These are phyloP conservation scores for Henningerozyma blattae DNA, from an alignment of 805 yeast genomes.

Conservation along the genomic window DNA sequence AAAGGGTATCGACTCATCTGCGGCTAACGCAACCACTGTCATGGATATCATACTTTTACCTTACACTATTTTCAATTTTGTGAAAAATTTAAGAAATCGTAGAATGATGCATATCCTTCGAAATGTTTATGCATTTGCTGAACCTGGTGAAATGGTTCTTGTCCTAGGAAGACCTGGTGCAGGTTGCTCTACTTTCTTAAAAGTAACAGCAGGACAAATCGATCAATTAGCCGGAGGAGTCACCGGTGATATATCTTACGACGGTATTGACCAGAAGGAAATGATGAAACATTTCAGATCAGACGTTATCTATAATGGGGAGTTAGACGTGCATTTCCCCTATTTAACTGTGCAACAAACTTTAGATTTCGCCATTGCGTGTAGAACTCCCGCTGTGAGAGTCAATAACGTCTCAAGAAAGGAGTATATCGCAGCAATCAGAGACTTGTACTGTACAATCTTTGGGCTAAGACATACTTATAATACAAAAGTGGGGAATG, in stretches of 20 bases:
- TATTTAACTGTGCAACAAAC: constrained; percentile 50
- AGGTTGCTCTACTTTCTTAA: constrained; percentile 57
- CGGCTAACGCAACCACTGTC: constrained; percentile 24
- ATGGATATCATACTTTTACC: constrained; percentile 20
- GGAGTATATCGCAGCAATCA: constrained; percentile 28
- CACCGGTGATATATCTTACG: constrained; percentile 44
- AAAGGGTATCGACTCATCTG: constrained; percentile 26
- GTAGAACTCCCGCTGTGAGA: constrained; percentile 45
- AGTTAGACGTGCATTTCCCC: constrained; percentile 52
- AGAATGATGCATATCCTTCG: constrained; percentile 25
- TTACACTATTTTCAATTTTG: constrained; percentile 9
- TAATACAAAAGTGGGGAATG: constrained; percentile 56
- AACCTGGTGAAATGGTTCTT: constrained; percentile 52
- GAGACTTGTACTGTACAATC: constrained; percentile 31
- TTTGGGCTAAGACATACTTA: constrained; percentile 49
- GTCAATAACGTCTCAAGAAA: constrained; percentile 32
- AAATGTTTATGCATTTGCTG: constrained; percentile 30
- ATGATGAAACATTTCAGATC: constrained; percentile 35
- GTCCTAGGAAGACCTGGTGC: constrained; percentile 64
- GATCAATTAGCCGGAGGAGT: constrained; percentile 23
- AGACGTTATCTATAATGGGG: constrained; percentile 52
- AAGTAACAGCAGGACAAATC: constrained; percentile 45
- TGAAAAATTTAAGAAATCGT: constrained; percentile 13
- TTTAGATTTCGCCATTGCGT: constrained; percentile 38
- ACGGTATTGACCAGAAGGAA: constrained; percentile 28